Conservation (phyloP, 2,329 filamentous ascomycete species). For the Ramichloridium luteum region DNA sequence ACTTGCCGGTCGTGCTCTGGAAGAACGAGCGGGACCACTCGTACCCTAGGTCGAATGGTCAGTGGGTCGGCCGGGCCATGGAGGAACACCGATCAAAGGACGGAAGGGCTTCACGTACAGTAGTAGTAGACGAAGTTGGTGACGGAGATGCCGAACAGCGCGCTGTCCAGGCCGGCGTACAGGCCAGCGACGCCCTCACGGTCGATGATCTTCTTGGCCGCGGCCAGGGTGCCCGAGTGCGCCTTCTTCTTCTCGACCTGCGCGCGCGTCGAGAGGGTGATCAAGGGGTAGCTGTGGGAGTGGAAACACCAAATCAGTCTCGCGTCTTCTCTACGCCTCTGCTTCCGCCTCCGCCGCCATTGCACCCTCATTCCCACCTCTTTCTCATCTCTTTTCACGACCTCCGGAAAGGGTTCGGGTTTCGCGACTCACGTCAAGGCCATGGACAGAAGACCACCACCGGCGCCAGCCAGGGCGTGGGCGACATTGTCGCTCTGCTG, state of each 20-base stretch:
- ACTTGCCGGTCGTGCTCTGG: constrained; percentile 59
- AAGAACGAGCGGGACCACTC: constrained; percentile 90
- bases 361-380: too few species aligned
- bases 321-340: too few species aligned
- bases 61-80: constrained; percentile 1
- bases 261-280: constrained; percentile 91
- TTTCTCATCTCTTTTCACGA: too few species aligned
- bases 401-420: constrained; percentile 12
- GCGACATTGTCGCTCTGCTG: constrained; percentile 95
- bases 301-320: too few species aligned
- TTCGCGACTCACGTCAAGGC: constrained; percentile 59
- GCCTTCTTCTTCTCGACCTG: constrained; percentile 95
- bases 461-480: constrained; percentile 83
- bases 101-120: constrained; percentile 39
- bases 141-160: constrained; percentile 91
- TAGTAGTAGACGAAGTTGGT: constrained; percentile 99
- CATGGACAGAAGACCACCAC: constrained; percentile 92
- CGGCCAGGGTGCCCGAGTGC: constrained; percentile 70
- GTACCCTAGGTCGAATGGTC: constrained; percentile 48
- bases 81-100: constrained; percentile 1
- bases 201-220: constrained; percentile 74
- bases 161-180: constrained; percentile 86
- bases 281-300: constrained; percentile 67
- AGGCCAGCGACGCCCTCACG: constrained; percentile 82
- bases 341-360: too few species aligned